Evolutionary conservation across 495 filamentous ascomycete species (phyloP), one percentile per base, ranked within the genome.

Genomic region (Thermochaetoides thermophila): DNA sequence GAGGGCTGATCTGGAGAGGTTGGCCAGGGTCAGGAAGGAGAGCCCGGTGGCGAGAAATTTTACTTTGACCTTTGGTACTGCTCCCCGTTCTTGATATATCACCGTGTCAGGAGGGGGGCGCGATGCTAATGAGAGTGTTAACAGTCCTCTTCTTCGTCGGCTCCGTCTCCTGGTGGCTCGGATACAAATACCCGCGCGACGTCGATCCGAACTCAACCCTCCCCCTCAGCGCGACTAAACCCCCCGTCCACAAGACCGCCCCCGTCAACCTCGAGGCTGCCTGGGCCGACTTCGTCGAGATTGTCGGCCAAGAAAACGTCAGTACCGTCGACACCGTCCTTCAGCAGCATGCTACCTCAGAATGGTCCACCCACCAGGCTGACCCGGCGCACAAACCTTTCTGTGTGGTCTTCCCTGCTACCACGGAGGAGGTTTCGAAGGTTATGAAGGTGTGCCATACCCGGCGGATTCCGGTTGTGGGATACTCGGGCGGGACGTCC

Each of bases 281-380:
- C 3, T 97, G 91, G 89, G 63, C 78, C 4, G 89, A 97, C 53
- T 86, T 96, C 48, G 74, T 76, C 25, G 68, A 70, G 17, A 78
- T 97, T 13, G 68, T 96, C 7, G 89, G 91, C 31, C 62, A 71
- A 37, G 80, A 85, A 18, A 75, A 95, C 53, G 80, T 97, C 22
- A 84, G 78, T 27, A 93, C 87, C 0, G 40, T 69, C 25, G 61
- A 64, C 6, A 61, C 57, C 8, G 81, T 93, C 38, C 54, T 86
- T 24, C 56, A 67, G 7, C 59, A 64, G 8, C 89, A 95, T 52
- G 66, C 86, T 1, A 80, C 77, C 7, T 87, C 81, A 7, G 81
- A 87, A 20, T 97, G 85, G 84, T 87, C 81, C 27, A 81, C 84
- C 1, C 83, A 96, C 49, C 67, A 63, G 9, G 55, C 48, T 18